Conservation (phyloP, 2,329 filamentous ascomycete species). For the Pseudocercospora crystallina region DNA sequence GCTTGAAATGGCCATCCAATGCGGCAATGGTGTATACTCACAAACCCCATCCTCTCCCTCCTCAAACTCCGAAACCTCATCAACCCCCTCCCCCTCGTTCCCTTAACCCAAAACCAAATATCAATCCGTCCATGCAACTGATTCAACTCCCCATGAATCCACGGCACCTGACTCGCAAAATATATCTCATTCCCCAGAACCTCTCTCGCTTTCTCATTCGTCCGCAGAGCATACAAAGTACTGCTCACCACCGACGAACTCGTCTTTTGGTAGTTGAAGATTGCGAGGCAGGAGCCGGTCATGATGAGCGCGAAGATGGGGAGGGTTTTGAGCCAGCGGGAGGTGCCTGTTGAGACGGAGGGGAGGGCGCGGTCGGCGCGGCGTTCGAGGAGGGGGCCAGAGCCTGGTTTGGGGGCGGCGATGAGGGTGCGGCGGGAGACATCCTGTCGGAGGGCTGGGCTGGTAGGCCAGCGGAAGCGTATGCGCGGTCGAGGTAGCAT, state of each 20-base stretch:
- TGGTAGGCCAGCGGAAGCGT: slow-evolving; percentile 11
- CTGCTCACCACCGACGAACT: slow-evolving; percentile 79
- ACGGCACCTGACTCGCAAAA: slow-evolving; percentile 50
- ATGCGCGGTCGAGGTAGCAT: slow-evolving; percentile 30
- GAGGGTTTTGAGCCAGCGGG: slow-evolving; percentile 59
- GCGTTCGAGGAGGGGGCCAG: slow-evolving; percentile 53
- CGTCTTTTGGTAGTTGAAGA: slow-evolving; percentile 99
- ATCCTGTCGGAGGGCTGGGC: not conserved
- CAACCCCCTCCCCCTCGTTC: slow-evolving; percentile 66
- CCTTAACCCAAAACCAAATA: slow-evolving; percentile 83
- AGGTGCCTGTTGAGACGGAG: slow-evolving; percentile 33
- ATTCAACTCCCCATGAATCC: slow-evolving; percentile 70
- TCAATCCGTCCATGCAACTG: slow-evolving; percentile 89
- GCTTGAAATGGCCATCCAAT: no score
- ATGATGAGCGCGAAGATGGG: slow-evolving; percentile 78
- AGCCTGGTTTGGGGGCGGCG: slow-evolving; percentile 50
- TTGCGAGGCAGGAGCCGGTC: slow-evolving; percentile 70
- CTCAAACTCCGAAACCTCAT: slow-evolving; percentile 81
- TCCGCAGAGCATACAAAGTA: slow-evolving; percentile 88
- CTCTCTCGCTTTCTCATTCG: slow-evolving; percentile 70
- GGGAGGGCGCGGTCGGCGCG: slow-evolving; percentile 56
- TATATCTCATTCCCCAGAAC: slow-evolving; percentile 71
- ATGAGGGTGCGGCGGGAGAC: slow-evolving; percentile 44
- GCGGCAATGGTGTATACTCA: slow-evolving; percentile 38
- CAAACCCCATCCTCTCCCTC: slow-evolving; percentile 61